These are phyloP conservation scores for Parsonsia alboflavescens DNA, from an alignment of 257 asterid genomes.

Conservation along the genomic window DNA sequence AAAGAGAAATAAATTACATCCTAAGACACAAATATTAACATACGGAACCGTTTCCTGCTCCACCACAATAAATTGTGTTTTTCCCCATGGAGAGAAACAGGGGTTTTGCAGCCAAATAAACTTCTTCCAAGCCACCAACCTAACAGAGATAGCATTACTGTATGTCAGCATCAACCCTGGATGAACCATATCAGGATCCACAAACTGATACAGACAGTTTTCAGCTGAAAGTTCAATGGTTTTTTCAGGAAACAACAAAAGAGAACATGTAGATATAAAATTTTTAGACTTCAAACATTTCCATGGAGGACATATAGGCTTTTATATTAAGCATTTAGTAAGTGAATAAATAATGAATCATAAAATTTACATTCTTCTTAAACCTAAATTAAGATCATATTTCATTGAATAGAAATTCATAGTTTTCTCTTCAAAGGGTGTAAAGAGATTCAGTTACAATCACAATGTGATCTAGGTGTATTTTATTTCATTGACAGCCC, in stretches of 20 bases:
- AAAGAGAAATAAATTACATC: slow-evolving; percentile 7
- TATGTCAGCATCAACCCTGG: slow-evolving; percentile 9
- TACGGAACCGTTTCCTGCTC: slow-evolving; percentile 97
- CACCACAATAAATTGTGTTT: slow-evolving; percentile 84
- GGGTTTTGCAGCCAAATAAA: slow-evolving; percentile 59
- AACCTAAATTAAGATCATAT: not conserved
- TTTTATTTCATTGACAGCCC: not conserved
- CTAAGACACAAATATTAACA: slow-evolving; percentile 19
- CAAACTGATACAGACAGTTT: not conserved
- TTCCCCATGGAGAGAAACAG: slow-evolving; percentile 89
- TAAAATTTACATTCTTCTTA: not conserved
- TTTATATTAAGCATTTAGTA: not conserved
- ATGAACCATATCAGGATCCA: slow-evolving; percentile 8
- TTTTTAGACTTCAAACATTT: not conserved
- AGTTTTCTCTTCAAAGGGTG: not conserved
- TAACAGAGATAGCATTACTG: slow-evolving; percentile 23
- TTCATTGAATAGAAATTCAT: not conserved
- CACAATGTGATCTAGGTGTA: not conserved
- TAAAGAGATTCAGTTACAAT: not conserved
- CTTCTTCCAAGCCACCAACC: slow-evolving; percentile 94
- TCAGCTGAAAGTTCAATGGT: not conserved
- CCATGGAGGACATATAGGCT: not conserved
- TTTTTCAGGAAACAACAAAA: not conserved
- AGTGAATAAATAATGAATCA: not conserved
- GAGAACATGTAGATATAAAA: not conserved